Evolutionary conservation across 495 filamentous ascomycete genomes (phyloP), one percentile per base, ranked within the genome.

Genomic region (Daldinia caldariorum): DNA sequence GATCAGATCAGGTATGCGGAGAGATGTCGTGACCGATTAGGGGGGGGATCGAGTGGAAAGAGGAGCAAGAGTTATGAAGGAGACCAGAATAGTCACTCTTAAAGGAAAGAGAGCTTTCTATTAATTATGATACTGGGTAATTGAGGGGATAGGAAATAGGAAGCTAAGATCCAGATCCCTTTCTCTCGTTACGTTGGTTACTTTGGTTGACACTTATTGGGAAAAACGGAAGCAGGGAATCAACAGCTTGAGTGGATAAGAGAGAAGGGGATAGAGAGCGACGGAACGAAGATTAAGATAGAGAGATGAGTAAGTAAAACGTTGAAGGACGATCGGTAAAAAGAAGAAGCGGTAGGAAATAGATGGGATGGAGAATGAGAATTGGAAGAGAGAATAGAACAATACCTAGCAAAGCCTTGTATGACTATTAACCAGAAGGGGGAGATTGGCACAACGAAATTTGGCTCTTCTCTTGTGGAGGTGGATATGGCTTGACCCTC

Each of bases 301-400:
- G 74, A 73, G 72, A 66, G 45, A 45, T 62, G 55, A 75, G 75
- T 56, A 74, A 71, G 63, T 69, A 71, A 68, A 59, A 67, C 71
- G 74, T 64, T 71, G 76, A 75, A 81, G 66, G 73, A 66, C 67
- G 53, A 56, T 64, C 66, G 69, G 63, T 69, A 74, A 72, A 74
- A 72, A 53, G 72, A 70, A 75, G 67, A 66, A 74, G 66, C 60
- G 66, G 71, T 78, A 73, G 74, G 76, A 76, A 75, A 76, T 74
- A 71, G 73, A 74, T 66, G 73, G 75, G 26, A 26, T 71, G 72
- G 76, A 74, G 69, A 66, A 68, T 62, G 66, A 68, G 65, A 61
- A 61, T 62, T 67, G 61, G 60, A 72, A 70, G 71, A 65, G 72
- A 69, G 55, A 62, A 66, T 64, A 69, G 55, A 62, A 66, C 61